Evolutionary conservation across 108 stramenopile genomes (phyloP).

Genomic region (Bacterosira constricta): DNA sequence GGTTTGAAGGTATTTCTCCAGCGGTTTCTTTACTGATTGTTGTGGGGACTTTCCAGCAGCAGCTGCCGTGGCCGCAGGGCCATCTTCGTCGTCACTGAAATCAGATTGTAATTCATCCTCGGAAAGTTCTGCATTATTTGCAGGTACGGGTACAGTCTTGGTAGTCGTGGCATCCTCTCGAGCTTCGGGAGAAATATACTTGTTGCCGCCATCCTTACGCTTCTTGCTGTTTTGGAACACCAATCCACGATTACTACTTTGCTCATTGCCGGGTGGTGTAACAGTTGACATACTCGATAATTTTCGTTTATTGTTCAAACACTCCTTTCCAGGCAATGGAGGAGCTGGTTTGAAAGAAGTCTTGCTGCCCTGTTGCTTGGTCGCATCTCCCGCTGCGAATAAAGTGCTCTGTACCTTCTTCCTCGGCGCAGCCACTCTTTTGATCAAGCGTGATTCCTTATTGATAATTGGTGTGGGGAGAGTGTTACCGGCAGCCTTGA

Average conservation of each 20-base stretch:
- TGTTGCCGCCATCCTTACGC: constrained; percentile 13
- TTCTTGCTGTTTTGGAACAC: constrained; percentile 37
- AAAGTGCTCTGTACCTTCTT: constrained; percentile 22
- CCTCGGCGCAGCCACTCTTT: background rate
- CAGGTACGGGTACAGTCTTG: background rate
- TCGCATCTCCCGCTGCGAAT: background rate
- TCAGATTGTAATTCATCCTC: constrained; percentile 49
- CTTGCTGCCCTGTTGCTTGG: background rate
- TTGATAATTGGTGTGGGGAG: constrained; percentile 31
- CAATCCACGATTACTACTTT: constrained; percentile 1
- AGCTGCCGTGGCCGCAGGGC: background rate
- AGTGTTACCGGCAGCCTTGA: constrained; percentile 34
- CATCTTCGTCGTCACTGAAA: constrained; percentile 39
- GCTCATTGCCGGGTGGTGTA: constrained; percentile 18
- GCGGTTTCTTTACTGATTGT: constrained; percentile 5
- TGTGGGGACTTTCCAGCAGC: background rate
- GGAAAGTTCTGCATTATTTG: constrained; percentile 31
- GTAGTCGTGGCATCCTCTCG: background rate
- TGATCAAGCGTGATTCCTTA: constrained; percentile 3
- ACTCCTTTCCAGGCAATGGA: background rate
- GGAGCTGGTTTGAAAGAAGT: background rate
- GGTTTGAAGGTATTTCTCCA: constrained; percentile 15
- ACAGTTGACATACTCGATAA: constrained; percentile 9
- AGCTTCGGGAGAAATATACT: constrained; percentile 16
- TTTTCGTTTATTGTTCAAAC: constrained; percentile 6